Percentiles rank a stretch among this genome's conserved stretches.
Evolutionary conservation across 306 rosid genomes (phyloP).

Genomic region (Cyclanthera cordifolia): DNA sequence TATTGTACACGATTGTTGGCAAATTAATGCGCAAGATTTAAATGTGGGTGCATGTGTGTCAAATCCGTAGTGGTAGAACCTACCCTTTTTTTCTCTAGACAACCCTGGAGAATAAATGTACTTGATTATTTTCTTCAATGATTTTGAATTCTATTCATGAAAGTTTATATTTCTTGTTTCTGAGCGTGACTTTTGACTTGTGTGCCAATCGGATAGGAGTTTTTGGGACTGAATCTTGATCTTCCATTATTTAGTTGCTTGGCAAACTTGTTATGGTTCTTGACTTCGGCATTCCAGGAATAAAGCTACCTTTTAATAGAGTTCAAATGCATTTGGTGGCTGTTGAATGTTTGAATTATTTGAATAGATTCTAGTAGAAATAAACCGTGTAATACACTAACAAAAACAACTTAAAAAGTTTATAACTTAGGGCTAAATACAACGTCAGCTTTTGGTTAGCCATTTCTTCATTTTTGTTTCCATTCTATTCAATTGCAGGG

Average conservation of each 20-base stretch:
- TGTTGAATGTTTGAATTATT: not conserved
- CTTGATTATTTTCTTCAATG: not conserved
- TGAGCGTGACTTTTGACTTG: not conserved
- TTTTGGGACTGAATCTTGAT: not conserved
- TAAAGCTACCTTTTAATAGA: not conserved
- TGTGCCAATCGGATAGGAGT: not conserved
- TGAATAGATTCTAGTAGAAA: not conserved
- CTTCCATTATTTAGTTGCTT: not conserved
- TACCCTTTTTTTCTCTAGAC: not conserved
- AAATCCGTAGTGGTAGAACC: not conserved
- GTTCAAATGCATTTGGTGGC: not conserved
- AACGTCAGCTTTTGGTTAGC: not conserved
- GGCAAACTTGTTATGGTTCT: not conserved
- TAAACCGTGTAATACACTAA: not conserved
- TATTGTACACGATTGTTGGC: not conserved
- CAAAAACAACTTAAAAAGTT: not conserved
- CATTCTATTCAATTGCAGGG: not conserved
- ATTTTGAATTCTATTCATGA: not conserved
- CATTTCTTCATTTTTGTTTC: not conserved
- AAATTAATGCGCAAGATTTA: not conserved
- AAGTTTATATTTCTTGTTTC: not conserved
- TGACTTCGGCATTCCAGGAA: not conserved
- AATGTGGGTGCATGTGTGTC: not conserved
- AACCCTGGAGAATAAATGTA: not conserved
- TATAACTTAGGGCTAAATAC: not conserved